phyloP scores from a whole-genome alignment of 306 rosid genomes.

The Cucumis hystrix region DNA sequence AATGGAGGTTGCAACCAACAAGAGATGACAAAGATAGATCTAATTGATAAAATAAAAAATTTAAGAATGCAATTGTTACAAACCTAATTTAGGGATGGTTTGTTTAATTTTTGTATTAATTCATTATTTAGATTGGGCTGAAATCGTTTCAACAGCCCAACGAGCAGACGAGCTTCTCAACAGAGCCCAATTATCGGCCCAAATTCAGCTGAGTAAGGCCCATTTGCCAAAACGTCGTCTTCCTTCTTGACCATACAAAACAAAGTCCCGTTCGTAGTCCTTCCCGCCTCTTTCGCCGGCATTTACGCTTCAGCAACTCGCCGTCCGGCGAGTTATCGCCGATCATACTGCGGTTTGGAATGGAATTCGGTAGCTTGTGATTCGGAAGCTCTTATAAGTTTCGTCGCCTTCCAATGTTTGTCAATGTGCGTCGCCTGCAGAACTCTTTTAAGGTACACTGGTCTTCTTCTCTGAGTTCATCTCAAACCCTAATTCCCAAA shows the following conservation, averaged over 20 bases:
- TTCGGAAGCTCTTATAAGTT: background rate
- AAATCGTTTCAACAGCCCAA: background rate
- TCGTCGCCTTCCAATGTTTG: constrained; percentile 32
- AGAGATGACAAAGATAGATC: too few relatives aligned
- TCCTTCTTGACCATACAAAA: background rate
- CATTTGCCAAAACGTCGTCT: background rate
- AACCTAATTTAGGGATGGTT: too few relatives aligned
- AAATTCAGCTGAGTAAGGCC: background rate
- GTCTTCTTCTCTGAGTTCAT: constrained; percentile 3
- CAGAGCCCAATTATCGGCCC: background rate
- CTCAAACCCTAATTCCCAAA: constrained; percentile 11
- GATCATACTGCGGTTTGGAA: constrained; percentile 2
- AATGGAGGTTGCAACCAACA: too few relatives aligned
- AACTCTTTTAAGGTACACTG: constrained; percentile 16
- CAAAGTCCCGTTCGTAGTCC: background rate
- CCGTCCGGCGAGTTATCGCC: background rate
- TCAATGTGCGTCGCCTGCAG: constrained; percentile 19
- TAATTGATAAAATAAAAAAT: too few relatives aligned
- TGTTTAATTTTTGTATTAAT: too few relatives aligned
- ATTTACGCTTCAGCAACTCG: background rate
- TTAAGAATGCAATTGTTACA: too few relatives aligned
- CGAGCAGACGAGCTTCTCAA: background rate
- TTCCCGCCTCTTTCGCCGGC: background rate
- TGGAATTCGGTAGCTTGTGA: background rate
- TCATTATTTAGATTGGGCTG: background rate